These are phyloP conservation scores for Rubia balearica DNA, from an alignment of 305 asterid species.

Conservation along the genomic window DNA sequence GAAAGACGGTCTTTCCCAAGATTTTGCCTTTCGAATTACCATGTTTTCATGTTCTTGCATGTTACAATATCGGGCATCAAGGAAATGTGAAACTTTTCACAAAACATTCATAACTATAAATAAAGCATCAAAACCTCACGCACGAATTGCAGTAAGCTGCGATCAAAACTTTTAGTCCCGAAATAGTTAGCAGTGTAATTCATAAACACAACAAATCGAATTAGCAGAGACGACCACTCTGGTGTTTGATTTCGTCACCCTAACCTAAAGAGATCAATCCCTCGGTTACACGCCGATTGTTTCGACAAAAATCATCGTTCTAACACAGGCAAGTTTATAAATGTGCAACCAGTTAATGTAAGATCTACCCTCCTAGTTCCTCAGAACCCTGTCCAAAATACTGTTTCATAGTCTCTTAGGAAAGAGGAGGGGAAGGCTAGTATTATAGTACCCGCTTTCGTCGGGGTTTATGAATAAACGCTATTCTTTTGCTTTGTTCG, in stretches of 20 bases:
- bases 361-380: conserved; percentile 1
- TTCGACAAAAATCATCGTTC: neutral
- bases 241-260: neutral
- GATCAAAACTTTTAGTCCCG: neutral
- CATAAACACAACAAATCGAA: conserved; percentile 6
- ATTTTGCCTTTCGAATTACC: no score
- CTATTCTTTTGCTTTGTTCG: neutral
- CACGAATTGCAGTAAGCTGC: neutral
- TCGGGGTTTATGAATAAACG: conserved; percentile 7
- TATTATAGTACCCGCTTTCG: neutral
- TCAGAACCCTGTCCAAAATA: neutral
- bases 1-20: no score
- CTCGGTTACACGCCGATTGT: neutral
- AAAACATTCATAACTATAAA: no score
- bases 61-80: no score
- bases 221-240: conserved; percentile 2
- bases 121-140: no score
- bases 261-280: conserved; percentile 4
- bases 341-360: conserved; percentile 9
- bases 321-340: conserved; percentile 15
- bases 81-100: no score
- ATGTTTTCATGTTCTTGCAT: no score
- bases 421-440: neutral
- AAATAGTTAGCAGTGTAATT: neutral
- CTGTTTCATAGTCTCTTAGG: neutral